These are phyloP conservation scores for Boletus austroedulis DNA, from an alignment of 1,284 basidiomycete genomes.

Conservation along the genomic window DNA sequence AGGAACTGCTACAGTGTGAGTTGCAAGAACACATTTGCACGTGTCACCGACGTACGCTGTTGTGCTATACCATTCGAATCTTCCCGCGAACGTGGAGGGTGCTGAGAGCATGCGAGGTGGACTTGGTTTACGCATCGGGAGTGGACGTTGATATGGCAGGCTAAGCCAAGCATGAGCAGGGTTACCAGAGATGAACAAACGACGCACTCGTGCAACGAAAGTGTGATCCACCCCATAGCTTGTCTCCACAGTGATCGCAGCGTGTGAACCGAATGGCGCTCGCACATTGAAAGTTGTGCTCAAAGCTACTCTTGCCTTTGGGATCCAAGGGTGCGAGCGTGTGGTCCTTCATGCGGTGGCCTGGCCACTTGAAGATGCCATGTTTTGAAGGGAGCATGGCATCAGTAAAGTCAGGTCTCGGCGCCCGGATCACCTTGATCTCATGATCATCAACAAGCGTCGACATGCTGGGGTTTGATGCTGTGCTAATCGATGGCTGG, in stretches of 20 bases:
- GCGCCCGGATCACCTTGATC: conserved; percentile 24
- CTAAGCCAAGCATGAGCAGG: conserved; percentile 37
- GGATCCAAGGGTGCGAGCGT: conserved; percentile 27
- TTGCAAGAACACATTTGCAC: conserved; percentile 3
- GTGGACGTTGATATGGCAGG: conserved; percentile 71
- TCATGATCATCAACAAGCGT: conserved; percentile 27
- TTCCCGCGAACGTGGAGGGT: conserved; percentile 39
- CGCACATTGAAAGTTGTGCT: conserved; percentile 89
- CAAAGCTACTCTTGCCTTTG: conserved; percentile 48
- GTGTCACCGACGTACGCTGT: conserved; percentile 17
- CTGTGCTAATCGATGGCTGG: conserved; percentile 33
- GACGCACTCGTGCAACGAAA: conserved; percentile 76
- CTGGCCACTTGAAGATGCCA: conserved; percentile 67
- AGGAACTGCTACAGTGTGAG: conserved; percentile 49
- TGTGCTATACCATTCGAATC: conserved; percentile 27
- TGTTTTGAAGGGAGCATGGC: conserved; percentile 43
- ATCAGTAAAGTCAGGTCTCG: conserved; percentile 26
- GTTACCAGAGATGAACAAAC: not conserved
- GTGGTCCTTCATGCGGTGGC: conserved; percentile 44
- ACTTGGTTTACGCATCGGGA: conserved; percentile 67
- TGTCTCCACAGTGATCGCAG: conserved; percentile 95
- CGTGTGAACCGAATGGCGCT: conserved; percentile 86
- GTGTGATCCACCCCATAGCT: conserved; percentile 98
- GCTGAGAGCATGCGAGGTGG: conserved; percentile 55
- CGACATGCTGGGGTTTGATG: conserved; percentile 23